Conservation (phyloP, 495 filamentous ascomycete genomes). For the Neurospora sublineolata region DNA sequence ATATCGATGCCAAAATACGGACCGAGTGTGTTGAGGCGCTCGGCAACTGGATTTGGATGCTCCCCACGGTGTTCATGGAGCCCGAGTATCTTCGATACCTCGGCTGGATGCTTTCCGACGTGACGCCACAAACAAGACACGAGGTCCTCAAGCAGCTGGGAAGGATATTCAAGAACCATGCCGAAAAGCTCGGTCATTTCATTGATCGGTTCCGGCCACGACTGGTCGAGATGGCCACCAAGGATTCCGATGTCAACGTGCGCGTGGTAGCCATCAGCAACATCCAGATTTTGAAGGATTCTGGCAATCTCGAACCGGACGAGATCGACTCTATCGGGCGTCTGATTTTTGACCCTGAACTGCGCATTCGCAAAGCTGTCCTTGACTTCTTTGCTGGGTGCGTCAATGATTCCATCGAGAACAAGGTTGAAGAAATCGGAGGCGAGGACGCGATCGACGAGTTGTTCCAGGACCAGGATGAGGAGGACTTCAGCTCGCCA, state of each 20-base stretch:
- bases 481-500: constrained; percentile 63
- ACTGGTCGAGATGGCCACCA: constrained; percentile 85
- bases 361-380: constrained; percentile 72
- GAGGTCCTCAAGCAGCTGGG: constrained; percentile 75
- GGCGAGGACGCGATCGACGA: constrained; percentile 46
- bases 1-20: constrained; percentile 79
- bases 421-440: constrained; percentile 70
- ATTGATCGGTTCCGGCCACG: constrained; percentile 79
- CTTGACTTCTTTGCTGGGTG: constrained; percentile 81
- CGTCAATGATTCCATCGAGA: constrained; percentile 69
- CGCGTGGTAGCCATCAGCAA: constrained; percentile 68
- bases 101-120: constrained; percentile 87
- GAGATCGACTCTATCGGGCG: constrained; percentile 80
- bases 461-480: constrained; percentile 60
- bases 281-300: constrained; percentile 68
- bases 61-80: constrained; percentile 80
- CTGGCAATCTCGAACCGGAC: constrained; percentile 75
- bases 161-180: constrained; percentile 65
- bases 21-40: constrained; percentile 74
- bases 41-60: constrained; percentile 71
- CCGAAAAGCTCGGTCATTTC: constrained; percentile 69
- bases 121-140: constrained; percentile 50
- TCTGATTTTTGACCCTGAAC: constrained; percentile 77
- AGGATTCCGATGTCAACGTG: constrained; percentile 66
- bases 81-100: constrained; percentile 81